Evolutionary conservation across 2,329 filamentous ascomycete species (phyloP).

Genomic region (Curvularia sp.): DNA sequence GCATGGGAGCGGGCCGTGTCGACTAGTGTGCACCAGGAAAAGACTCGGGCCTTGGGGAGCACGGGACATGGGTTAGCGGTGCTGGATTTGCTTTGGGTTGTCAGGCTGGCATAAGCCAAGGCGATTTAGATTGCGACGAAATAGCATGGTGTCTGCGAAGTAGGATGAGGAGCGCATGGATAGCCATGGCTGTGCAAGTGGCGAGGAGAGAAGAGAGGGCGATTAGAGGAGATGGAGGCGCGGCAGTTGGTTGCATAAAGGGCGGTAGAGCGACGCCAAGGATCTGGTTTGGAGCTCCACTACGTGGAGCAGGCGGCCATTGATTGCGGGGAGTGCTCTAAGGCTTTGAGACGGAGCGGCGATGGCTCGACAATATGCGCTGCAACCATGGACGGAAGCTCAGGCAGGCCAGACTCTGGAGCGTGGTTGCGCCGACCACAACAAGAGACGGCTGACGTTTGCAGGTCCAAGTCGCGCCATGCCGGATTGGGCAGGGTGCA

Average conservation of each 20-base stretch:
- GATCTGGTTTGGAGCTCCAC: slow-evolving; percentile 10
- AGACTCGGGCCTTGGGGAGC: slow-evolving; percentile 2
- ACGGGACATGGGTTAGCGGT: slow-evolving; percentile 3
- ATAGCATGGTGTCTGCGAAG: not conserved
- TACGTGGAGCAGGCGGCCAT: slow-evolving; percentile 1
- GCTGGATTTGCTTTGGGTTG: not conserved
- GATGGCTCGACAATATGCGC: slow-evolving; percentile 3
- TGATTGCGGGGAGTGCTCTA: slow-evolving; percentile 6
- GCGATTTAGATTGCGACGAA: not conserved
- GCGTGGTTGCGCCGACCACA: not conserved
- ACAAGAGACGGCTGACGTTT: not conserved
- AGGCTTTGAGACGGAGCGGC: slow-evolving; percentile 9
- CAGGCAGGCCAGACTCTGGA: not conserved
- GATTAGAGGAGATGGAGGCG: slow-evolving; percentile 1
- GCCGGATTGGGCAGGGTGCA: slow-evolving; percentile 6
- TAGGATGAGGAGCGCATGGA: not conserved
- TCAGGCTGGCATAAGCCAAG: not conserved
- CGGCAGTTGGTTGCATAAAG: not conserved
- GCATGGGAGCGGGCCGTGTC: slow-evolving; percentile 15
- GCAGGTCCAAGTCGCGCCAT: slow-evolving; percentile 8
- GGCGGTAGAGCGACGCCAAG: slow-evolving; percentile 1
- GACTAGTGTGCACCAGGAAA: slow-evolving; percentile 13
- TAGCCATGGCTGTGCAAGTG: not conserved
- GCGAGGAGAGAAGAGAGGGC: not conserved
- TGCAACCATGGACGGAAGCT: not conserved